These are phyloP conservation scores for Podochytrium sp. DNA, from an alignment of 192 early-diverging fungal species.

Conservation along the genomic window DNA sequence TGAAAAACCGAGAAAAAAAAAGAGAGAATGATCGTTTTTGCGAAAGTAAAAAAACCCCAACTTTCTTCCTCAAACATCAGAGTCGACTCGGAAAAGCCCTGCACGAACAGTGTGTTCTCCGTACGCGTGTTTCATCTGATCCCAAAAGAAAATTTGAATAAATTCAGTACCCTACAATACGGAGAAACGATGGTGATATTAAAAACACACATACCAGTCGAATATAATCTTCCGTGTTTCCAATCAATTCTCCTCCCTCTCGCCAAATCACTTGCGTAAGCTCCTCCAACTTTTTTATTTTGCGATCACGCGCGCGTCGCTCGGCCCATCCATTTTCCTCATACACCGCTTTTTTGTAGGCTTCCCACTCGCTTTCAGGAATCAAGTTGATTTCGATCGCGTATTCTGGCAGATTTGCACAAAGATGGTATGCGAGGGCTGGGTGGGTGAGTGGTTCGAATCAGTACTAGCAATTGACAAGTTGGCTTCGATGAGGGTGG, in stretches of 20 bases:
- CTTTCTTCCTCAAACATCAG: too few relatives aligned
- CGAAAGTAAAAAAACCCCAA: too few relatives aligned
- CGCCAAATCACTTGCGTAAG: conserved; percentile 22
- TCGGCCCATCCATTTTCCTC: conserved; percentile 13
- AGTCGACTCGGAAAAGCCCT: conserved; percentile 11
- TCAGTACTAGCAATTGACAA: not conserved
- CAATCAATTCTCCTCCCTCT: conserved; percentile 24
- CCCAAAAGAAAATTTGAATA: not conserved
- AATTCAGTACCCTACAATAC: not conserved
- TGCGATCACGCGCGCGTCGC: conserved; percentile 19
- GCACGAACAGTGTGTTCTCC: conserved; percentile 4
- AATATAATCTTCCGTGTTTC: conserved; percentile 25
- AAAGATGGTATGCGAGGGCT: conserved; percentile 26
- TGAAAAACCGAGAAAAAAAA: too few relatives aligned
- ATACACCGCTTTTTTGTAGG: not conserved
- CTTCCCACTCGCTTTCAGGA: conserved; percentile 15
- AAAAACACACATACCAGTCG: conserved; percentile 3
- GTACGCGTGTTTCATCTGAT: conserved; percentile 22
- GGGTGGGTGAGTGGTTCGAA: too few relatives aligned
- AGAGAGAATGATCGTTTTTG: too few relatives aligned
- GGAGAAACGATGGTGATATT: not conserved
- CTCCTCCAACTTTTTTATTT: conserved; percentile 14
- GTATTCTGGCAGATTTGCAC: conserved; percentile 22
- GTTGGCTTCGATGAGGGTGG: not conserved
- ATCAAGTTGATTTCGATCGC: conserved; percentile 15